A percentile compares a stretch with the other conserved stretches of the same genome.
Evolutionary conservation across 495 filamentous ascomycete genomes (phyloP).

Genomic region (Delitschia confertaspora): DNA sequence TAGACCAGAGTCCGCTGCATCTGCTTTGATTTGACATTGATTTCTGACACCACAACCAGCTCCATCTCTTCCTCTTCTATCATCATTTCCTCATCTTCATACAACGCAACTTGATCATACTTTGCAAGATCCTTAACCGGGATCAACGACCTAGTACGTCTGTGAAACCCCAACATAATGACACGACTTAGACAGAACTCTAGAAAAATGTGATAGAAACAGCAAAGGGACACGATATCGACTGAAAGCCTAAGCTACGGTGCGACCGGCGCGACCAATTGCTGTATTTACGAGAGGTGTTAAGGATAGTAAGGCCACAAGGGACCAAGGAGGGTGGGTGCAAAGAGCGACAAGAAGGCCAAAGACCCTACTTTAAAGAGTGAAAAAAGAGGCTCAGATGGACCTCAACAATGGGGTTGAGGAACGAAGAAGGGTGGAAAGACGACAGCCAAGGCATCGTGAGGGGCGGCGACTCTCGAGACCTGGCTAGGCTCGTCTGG

Average conservation of each 20-base stretch:
- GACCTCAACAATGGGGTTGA: slow-evolving; percentile 19
- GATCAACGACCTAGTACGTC: slow-evolving; percentile 28
- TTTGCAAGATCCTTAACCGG: slow-evolving; percentile 30
- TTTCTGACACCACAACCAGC: background rate
- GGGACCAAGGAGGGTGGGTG: slow-evolving; percentile 14
- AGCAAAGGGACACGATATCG: background rate
- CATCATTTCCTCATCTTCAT: slow-evolving; percentile 7
- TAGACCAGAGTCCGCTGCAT: slow-evolving; percentile 27
- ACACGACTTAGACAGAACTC: no score
- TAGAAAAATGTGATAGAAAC: slow-evolving; percentile 3
- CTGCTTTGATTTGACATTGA: slow-evolving; percentile 4
- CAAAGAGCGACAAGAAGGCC: slow-evolving; percentile 25
- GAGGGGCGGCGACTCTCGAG: no score
- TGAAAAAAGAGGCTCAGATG: slow-evolving; percentile 19
- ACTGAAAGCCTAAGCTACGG: background rate
- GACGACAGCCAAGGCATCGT: slow-evolving; percentile 5
- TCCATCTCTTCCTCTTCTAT: slow-evolving; percentile 20
- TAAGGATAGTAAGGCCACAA: slow-evolving; percentile 21
- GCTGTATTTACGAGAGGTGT: background rate
- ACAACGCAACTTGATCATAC: slow-evolving; percentile 25
- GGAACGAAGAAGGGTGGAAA: slow-evolving; percentile 9
- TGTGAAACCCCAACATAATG: slow-evolving; percentile 32
- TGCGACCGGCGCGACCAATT: slow-evolving; percentile 19
- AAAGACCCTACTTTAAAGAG: slow-evolving; percentile 26
- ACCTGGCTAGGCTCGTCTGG: no score